phyloP scores from a whole-genome alignment of 805 yeast species.

The Metschnikowia bowlesiae region DNA sequence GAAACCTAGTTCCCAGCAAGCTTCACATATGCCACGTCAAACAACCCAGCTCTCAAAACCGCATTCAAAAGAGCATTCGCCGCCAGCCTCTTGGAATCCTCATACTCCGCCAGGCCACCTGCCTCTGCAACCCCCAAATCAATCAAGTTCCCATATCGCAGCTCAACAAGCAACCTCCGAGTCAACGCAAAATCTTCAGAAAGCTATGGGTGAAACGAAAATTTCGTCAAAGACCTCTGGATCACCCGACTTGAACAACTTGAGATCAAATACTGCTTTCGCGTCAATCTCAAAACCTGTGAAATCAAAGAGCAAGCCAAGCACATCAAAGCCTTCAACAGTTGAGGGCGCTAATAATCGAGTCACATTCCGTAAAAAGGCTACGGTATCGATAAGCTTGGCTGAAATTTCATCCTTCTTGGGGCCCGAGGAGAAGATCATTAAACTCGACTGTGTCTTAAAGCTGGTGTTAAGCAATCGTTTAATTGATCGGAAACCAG shows the following conservation, averaged over 20 bases:
- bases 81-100: background rate
- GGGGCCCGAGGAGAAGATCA: slow-evolving; percentile 32
- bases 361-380: background rate
- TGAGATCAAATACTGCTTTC: slow-evolving; percentile 20
- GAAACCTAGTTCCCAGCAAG: background rate
- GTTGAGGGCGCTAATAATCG: background rate
- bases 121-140: background rate
- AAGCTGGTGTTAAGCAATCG: slow-evolving; percentile 33
- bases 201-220: slow-evolving; percentile 9
- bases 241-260: slow-evolving; percentile 12
- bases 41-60: background rate
- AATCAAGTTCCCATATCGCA: slow-evolving; percentile 9
- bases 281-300: slow-evolving; percentile 10
- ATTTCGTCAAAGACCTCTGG: slow-evolving; percentile 2
- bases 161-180: slow-evolving; percentile 11
- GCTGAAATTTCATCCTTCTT: slow-evolving; percentile 32
- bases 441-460: slow-evolving; percentile 36
- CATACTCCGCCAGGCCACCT: slow-evolving; percentile 1
- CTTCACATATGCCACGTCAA: background rate
- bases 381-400: slow-evolving; percentile 21
- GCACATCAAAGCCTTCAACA: background rate
- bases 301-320: background rate
- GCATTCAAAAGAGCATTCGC: background rate
- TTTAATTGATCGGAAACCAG: slow-evolving; percentile 18
- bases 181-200: slow-evolving; percentile 8